Base-by-base conservation (phyloP, 1,139 yeast species). In the Diutina sp. region DNA sequence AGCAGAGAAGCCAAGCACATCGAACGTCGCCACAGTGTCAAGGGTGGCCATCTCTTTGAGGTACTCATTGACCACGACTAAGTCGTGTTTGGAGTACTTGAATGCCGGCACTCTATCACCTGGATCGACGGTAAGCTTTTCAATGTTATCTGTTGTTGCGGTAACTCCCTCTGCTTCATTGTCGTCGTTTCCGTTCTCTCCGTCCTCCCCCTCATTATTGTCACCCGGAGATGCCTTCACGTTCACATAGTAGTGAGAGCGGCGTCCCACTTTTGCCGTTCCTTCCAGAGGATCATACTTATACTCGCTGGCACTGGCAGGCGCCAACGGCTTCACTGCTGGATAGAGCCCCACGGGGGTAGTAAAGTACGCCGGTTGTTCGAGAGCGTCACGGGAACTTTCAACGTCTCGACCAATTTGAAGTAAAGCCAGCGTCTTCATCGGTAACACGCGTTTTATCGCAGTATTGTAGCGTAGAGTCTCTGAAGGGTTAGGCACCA, bases 11-110 rank as follows among this genome's bases (percentile, higher is more conserved):
- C 53, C 54, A n/a, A 51, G 28, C 8, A 38, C 46, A 7, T 51
- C 54, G 21, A 51, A 14, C n/a, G 25, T 21, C 11, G 54, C 32
- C 6, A 35, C 46, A 18, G 54, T 51, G 7, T 12, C 54, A 8
- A 41, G 35, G 30, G 47, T 58, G 6, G 64, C 56, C 7, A 63
- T 61, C 29, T 47, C 57, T 41, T 54, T 53, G 41, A 61, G 57
- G 51, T 57, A 60, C 29, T 57, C 55, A 14, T 58, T 59, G 4
- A 67, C 58, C 8, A 68, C 65, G n/a, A 72, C 64, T 45, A 75
- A 63, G 60, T 76, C 79, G 55, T 67, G 64, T n/a, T 82, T 72
- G 6, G 96, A 93, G 64, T 84, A 89, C 60, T 80, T 77, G 66
- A 82, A 89, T 0, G 89, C 95, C 38, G 60, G 58, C 4, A 59